Evolutionary conservation across 176 grass and related monocot genomes (phyloP).

Genomic region (Echinochloa phyllopogon): DNA sequence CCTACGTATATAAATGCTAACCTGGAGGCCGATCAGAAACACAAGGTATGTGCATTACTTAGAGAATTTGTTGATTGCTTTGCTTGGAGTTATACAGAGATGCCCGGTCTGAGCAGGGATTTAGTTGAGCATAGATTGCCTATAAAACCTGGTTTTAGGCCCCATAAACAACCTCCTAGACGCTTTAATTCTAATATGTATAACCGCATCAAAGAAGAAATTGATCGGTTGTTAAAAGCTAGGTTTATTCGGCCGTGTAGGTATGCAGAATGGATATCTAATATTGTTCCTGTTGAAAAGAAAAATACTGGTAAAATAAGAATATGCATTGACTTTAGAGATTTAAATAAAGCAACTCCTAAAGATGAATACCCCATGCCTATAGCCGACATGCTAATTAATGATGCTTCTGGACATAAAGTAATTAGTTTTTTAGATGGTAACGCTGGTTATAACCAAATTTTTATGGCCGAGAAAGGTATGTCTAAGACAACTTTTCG

Average conservation of each 20-base stretch:
- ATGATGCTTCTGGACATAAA: neutral
- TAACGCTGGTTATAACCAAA: constrained; percentile 1
- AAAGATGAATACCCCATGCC: constrained; percentile 35
- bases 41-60: no score
- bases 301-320: neutral
- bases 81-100: no score
- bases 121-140: no score
- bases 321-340: constrained; percentile 7
- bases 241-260: constrained; percentile 8
- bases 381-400: neutral
- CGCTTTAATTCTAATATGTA: no score
- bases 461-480: constrained; percentile 4
- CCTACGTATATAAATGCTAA: no score
- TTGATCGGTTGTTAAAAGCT: neutral
- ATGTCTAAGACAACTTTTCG: neutral
- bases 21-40: no score
- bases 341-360: neutral
- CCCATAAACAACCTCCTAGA: no score
- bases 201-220: no score
- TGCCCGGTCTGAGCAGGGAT: no score
- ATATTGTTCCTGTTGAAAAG: neutral
- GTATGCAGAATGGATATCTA: constrained; percentile 8
- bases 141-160: no score
- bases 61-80: no score
- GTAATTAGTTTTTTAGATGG: constrained; percentile 11